Base-by-base conservation (phyloP, 75 land plant genomes). In the Gnetum montanum region DNA sequence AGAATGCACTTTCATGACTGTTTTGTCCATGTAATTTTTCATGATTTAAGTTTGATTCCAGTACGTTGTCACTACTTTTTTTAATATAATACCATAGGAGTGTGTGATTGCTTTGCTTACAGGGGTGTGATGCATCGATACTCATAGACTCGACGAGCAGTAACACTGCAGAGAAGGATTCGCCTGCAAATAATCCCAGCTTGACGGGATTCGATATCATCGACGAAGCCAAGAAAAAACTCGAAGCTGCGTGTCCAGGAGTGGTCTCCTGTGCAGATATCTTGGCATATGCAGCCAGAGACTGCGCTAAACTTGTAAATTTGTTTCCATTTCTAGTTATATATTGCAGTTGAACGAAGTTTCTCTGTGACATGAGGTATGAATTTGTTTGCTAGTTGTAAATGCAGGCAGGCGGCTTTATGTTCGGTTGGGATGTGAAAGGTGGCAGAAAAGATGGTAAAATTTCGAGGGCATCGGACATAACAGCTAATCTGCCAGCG, bases 391-490 rank as follows among this genome's bases (percentile, higher is more conserved):
- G 43, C 16, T 2, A 15, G 43, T 41, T 15, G 18, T 41, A 41
- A 15, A 41, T 15, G 53, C 13, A 60, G 62, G 25, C 59, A 1
- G 72, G 68, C 1, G 87, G 84, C 4, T 40, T 60, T 16, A n/a
- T n/a, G n/a, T n/a, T n/a, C n/a, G 43, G 36, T 3, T 83, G 74
- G 41, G 52, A 55, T 19, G 86, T 90, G 12, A 79, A 74, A 4
- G 71, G 78, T 1, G 96, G 90, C 41, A 77, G 91, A 44, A 76
- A 65, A 59, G 90, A 90, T 36, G 91, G 96, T 6, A 54, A 68
- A 35, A 48, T 79, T 35, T 82, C 87, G 4, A 4, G 43, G 25
- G 79, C 62, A 34, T 55, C 75, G n/a, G 90, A 82, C 2, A 51
- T 77, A 6, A 24, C 22, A 12, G 31, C 26, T 27, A 70, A 72